Evolutionary conservation across 768 basidiomycete species (phyloP), one percentile per base, ranked within the genome.

Genomic region (Lyophyllum shimeji): DNA sequence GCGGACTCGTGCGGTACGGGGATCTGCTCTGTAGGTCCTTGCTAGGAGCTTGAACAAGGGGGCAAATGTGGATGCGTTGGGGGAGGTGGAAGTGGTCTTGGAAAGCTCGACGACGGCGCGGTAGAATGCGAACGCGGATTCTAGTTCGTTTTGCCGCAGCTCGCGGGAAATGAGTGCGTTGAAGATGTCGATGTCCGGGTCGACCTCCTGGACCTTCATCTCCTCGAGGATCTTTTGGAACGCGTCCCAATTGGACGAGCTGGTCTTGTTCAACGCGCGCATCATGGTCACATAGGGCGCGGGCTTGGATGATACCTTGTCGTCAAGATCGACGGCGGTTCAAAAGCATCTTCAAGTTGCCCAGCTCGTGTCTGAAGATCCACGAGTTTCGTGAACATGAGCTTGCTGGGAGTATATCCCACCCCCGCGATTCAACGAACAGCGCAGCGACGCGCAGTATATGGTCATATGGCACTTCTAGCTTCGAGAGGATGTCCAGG

Each of bases 141-240:
- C 61, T 46, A 72, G 66, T 5, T 70, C 69, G 12, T 65, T 53
- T 1, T 63, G 64, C 12, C 71, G 62, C 34, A 73, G 60, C 52
- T 80, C 74, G 15, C 68, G 66, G 6, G 74, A 67, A 13, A 85
- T 74, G 57, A 85, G 73, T 7, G 74, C 57, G 53, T 84, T 83
- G 68, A 83, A 76, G n/a, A 83, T 59, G 37, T 62, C 61, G 8
- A 73, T 67, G 50, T 79, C 71, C 0, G 76, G 74, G 1, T 63
- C 40, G 12, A 79, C 67, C 3, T 71, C 71, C 1, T 73, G 68
- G 18, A 69, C 63, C 46, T 65, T 61, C 74, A 82, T 79, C 44
- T 70, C 66, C 4, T 66, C 59, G 46, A 84, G 66, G 0, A 80
- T 67, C 13, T 62, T 67, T 50, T 73, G 60, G 43, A 77, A 63